Evolutionary conservation across 108 stramenopile genomes (phyloP).

Genomic region (Schizochytrium sp.): DNA sequence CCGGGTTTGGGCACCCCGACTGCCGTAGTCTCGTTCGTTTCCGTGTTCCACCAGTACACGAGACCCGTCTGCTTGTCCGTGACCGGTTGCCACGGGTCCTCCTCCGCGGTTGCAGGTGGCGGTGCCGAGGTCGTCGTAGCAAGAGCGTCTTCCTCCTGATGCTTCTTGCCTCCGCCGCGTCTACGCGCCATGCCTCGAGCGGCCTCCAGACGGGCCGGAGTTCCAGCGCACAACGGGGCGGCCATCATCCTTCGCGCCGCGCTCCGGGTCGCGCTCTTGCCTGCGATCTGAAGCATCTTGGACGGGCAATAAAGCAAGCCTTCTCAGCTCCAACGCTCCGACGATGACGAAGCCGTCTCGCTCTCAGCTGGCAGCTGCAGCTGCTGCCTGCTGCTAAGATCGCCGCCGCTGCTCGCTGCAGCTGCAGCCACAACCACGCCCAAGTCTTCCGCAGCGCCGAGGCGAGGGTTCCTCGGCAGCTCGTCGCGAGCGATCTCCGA

Average conservation of each 20-base stretch:
- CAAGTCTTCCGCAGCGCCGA: too few relatives aligned
- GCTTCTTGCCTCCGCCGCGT: not conserved
- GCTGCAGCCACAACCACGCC: too few relatives aligned
- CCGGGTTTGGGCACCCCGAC: not conserved
- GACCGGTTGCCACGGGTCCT: not conserved
- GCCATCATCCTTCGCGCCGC: not conserved
- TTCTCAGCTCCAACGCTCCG: too few relatives aligned
- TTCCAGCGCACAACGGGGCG: not conserved
- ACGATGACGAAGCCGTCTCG: too few relatives aligned
- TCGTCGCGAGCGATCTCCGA: too few relatives aligned
- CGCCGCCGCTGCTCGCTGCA: too few relatives aligned
- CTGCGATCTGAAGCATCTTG: not conserved
- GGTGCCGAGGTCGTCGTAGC: not conserved
- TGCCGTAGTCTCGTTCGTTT: slow-evolving; percentile 3
- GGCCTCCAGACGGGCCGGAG: not conserved
- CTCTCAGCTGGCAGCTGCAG: too few relatives aligned
- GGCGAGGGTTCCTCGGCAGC: too few relatives aligned
- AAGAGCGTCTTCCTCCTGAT: not conserved
- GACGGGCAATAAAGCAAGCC: not conserved
- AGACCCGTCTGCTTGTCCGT: not conserved
- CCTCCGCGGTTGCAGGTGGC: not conserved
- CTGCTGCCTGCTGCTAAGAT: too few relatives aligned
- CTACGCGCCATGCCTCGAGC: not conserved
- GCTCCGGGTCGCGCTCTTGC: too few relatives aligned
- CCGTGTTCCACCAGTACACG: slow-evolving; percentile 17